These are phyloP conservation scores for Phytophthora sp. DNA, from an alignment of 352 stramenopile genomes.

Conservation along the genomic window DNA sequence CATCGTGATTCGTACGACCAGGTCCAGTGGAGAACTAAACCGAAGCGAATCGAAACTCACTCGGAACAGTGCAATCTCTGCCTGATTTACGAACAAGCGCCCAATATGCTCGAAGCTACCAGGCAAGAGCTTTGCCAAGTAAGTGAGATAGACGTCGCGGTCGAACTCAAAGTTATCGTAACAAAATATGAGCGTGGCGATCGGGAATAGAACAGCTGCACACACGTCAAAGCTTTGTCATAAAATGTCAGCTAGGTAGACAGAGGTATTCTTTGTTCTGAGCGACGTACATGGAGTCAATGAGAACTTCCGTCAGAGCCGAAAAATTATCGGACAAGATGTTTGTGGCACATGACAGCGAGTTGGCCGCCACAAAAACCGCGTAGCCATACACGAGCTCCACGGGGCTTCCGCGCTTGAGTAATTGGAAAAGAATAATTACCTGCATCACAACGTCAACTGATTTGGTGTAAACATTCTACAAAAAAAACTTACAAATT, in stretches of 20 bases:
- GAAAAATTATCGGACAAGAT: constrained; percentile 22
- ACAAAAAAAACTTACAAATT: not conserved
- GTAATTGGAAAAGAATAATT: constrained; percentile 26
- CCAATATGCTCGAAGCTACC: constrained; percentile 36
- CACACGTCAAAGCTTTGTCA: constrained; percentile 44
- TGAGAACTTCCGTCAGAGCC: constrained; percentile 27
- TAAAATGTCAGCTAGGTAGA: no score
- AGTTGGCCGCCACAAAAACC: constrained; percentile 22
- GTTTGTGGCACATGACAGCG: constrained; percentile 22
- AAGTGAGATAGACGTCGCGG: constrained; percentile 14
- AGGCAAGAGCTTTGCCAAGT: constrained; percentile 13
- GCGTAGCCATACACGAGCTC: constrained; percentile 18
- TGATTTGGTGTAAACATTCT: constrained; percentile 47
- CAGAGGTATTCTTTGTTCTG: no score
- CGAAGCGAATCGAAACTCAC: constrained; percentile 38
- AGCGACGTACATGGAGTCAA: constrained; percentile 32
- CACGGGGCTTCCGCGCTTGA: constrained; percentile 15
- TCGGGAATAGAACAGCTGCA: constrained; percentile 32
- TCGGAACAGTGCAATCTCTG: constrained; percentile 32
- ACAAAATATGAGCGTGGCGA: constrained; percentile 29
- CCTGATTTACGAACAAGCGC: constrained; percentile 21
- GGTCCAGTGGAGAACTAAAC: constrained; percentile 26
- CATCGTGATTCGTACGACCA: constrained; percentile 30
- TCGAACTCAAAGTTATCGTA: constrained; percentile 40
- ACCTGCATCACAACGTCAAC: constrained; percentile 40